phyloP scores from a whole-genome alignment of 805 yeast genomes.

The Starmerella tilneyi region DNA sequence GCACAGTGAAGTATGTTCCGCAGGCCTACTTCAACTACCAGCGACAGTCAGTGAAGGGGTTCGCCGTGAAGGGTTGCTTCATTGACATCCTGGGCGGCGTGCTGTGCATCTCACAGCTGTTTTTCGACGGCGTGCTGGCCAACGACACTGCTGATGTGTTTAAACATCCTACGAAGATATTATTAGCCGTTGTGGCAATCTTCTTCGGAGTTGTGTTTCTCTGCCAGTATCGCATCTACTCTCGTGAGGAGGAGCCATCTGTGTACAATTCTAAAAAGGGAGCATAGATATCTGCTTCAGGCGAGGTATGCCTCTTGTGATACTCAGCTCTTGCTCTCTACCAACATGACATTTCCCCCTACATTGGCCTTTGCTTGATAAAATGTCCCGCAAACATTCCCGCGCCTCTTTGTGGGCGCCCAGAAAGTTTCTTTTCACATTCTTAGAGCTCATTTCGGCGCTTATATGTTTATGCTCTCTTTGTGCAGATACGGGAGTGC shows the following conservation, averaged over 20 bases:
- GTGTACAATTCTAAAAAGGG: conserved; percentile 16
- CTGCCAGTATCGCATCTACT: conserved; percentile 27
- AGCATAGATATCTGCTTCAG: neutral
- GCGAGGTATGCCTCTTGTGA: neutral
- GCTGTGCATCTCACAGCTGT: conserved; percentile 35
- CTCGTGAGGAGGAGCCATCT: conserved; percentile 14
- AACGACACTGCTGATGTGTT: conserved; percentile 29
- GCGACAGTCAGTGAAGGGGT: conserved; percentile 40
- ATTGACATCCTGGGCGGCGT: conserved; percentile 39
- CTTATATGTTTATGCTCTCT: no score
- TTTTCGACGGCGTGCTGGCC: conserved; percentile 34
- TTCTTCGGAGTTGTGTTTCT: conserved; percentile 29
- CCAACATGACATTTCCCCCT: no score
- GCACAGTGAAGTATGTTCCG: conserved; percentile 41
- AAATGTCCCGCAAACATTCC: no score
- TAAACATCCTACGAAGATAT: conserved; percentile 39
- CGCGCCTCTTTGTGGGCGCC: no score
- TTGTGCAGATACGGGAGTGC: no score
- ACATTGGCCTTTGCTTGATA: no score
- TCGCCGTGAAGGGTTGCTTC: conserved; percentile 35
- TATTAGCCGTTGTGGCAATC: conserved; percentile 34
- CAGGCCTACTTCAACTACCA: conserved; percentile 37
- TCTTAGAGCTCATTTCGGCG: no score
- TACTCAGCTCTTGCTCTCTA: no score
- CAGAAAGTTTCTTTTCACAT: no score